A percentile compares a stretch with the other conserved stretches of the same genome.
phyloP scores from a whole-genome alignment of 192 early-diverging fungal genomes.

The Rhizophagus clarus region DNA sequence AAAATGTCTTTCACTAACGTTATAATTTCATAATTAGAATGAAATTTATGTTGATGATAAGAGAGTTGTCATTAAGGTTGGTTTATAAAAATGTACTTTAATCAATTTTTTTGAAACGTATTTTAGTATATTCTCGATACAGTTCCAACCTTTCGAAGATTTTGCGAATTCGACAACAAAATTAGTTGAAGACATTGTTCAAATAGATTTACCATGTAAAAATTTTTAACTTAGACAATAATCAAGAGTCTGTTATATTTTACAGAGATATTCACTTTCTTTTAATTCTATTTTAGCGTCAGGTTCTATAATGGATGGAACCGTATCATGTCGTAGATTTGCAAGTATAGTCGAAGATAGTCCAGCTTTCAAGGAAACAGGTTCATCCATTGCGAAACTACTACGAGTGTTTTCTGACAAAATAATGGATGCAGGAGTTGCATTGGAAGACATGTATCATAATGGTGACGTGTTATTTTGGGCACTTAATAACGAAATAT shows the following conservation, averaged over 20 bases:
- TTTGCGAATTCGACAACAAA: background rate
- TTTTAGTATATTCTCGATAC: background rate
- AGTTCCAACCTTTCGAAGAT: background rate
- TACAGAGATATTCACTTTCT: background rate
- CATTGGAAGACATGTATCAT: constrained; percentile 20
- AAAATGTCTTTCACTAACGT: background rate
- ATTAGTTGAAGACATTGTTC: background rate
- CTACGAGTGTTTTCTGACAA: background rate
- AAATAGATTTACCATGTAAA: constrained; percentile 15
- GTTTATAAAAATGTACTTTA: background rate
- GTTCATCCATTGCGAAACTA: background rate
- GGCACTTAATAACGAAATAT: background rate
- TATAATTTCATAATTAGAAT: background rate
- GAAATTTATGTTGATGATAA: background rate
- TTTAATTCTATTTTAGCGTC: background rate
- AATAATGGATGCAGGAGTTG: constrained; percentile 13
- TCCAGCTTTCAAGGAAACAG: background rate
- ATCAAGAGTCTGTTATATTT: background rate
- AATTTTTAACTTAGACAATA: background rate
- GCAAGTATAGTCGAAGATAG: constrained; percentile 19
- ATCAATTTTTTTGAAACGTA: background rate
- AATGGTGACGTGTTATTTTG: constrained; percentile 2
- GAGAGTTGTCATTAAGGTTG: background rate
- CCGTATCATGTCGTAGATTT: background rate
- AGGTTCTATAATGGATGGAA: background rate